Evolutionary conservation across 2,329 filamentous ascomycete species (phyloP).

Genomic region (Nemania sp.): DNA sequence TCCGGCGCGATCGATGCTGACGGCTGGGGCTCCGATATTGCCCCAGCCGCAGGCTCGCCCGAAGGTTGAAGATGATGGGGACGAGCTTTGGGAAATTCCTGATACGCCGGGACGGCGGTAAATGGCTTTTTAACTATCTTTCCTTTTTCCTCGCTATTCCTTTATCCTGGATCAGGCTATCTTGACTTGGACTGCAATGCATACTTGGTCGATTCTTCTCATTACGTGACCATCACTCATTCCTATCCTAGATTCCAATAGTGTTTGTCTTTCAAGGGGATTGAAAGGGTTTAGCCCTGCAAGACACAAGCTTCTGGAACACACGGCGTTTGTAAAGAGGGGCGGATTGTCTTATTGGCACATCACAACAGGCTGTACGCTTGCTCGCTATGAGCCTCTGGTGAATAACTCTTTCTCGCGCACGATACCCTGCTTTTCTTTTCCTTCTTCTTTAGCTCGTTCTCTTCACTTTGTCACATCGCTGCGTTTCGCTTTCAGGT

Average conservation of each 20-base stretch:
- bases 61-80: slow-evolving; percentile 12
- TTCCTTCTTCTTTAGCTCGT: neutral
- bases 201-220: too few species aligned
- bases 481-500: too few species aligned
- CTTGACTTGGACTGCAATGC: too few species aligned
- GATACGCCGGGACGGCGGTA: slow-evolving; percentile 19
- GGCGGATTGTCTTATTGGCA: neutral
- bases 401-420: slow-evolving; percentile 1
- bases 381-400: slow-evolving; percentile 3
- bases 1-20: slow-evolving; percentile 16
- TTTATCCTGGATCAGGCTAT: too few species aligned
- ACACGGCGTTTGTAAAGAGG: slow-evolving; percentile 11
- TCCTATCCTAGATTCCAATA: too few species aligned
- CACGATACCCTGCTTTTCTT: slow-evolving; percentile 24
- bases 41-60: slow-evolving; percentile 12
- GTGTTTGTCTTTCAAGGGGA: neutral
- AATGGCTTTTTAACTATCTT: neutral
- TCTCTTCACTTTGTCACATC: too few species aligned
- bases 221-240: too few species aligned
- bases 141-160: neutral
- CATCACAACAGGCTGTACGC: neutral
- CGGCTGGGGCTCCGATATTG: slow-evolving; percentile 18
- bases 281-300: neutral
- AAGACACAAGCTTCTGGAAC: too few species aligned
- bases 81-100: slow-evolving; percentile 24